Evolutionary conservation across 169 alveolate species (phyloP).

Genomic region (Plasmodium billcollinsi): DNA sequence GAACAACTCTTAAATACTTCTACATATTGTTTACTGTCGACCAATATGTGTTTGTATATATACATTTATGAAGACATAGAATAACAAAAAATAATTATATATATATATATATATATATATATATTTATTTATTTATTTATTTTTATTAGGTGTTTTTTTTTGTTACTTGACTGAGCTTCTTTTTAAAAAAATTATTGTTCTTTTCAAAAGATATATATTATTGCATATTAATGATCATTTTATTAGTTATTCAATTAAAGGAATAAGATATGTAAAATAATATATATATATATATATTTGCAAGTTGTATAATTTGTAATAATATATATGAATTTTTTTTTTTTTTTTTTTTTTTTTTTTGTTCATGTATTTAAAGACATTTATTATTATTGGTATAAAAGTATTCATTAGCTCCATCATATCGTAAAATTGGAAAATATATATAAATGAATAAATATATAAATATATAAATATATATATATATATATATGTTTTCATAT

Average conservation of each 20-base stretch:
- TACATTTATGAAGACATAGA: neutral
- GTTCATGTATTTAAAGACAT: constrained; percentile 21
- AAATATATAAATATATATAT: neutral
- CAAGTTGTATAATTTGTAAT: neutral
- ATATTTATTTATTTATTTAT: neutral
- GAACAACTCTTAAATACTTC: too few relatives aligned
- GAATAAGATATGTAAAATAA: constrained; percentile 66
- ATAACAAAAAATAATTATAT: neutral
- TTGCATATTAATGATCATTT: constrained; percentile 13
- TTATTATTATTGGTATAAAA: constrained; percentile 26
- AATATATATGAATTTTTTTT: neutral
- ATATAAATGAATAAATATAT: neutral
- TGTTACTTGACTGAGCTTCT: constrained; percentile 40
- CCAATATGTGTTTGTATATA: neutral
- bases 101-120: neutral
- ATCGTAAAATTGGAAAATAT: constrained; percentile 29
- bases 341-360: constrained; percentile 10
- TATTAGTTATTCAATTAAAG: constrained; percentile 40
- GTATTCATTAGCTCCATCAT: constrained; percentile 39
- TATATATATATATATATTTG: neutral
- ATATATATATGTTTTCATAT: neutral
- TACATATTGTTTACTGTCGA: neutral
- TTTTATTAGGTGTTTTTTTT: constrained; percentile 34
- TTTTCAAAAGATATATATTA: constrained; percentile 20
- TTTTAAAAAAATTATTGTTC: constrained; percentile 35